Conservation (phyloP, 2,329 filamentous ascomycete genomes). For the Acrocalymma vagum region DNA sequence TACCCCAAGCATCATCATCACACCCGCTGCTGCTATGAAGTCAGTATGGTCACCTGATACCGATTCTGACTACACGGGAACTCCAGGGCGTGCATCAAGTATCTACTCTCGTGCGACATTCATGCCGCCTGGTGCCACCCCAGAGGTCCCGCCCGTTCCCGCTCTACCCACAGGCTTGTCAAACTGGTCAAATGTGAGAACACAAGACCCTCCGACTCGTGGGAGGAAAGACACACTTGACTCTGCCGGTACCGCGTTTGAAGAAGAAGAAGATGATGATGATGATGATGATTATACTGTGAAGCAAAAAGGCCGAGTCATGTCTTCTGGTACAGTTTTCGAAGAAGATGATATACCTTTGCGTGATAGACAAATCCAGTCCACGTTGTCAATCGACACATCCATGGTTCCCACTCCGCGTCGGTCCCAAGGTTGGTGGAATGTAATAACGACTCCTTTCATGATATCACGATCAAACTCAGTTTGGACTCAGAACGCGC, state of each 20-base stretch:
- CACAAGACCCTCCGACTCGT: conserved; percentile 17
- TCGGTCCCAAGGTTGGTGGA: conserved; percentile 78
- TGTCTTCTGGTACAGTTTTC: conserved; percentile 72
- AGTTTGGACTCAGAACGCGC: conserved; percentile 41
- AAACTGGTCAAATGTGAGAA: conserved; percentile 13
- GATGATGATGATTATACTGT: conserved; percentile 60
- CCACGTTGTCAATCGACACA: conserved; percentile 48
- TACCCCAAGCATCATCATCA: conserved; percentile 63
- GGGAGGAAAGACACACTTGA: conserved; percentile 42
- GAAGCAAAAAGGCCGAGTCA: conserved; percentile 50
- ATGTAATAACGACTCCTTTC: conserved; percentile 77
- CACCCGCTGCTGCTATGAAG: conserved; percentile 59
- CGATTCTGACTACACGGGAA: conserved; percentile 62
- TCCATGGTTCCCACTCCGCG: conserved; percentile 60
- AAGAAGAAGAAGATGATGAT: conserved; percentile 60
- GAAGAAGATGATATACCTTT: conserved; percentile 69
- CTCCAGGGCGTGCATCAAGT: conserved; percentile 63
- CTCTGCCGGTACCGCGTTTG: conserved; percentile 50
- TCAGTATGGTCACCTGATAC: conserved; percentile 67
- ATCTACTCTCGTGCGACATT: conserved; percentile 67
- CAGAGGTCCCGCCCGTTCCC: conserved; percentile 61
- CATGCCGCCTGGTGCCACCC: conserved; percentile 40
- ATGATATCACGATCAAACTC: conserved; percentile 46
- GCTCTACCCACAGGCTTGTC: conserved; percentile 36
- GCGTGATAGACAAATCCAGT: conserved; percentile 29